Percentiles rank a stretch among this genome's conserved stretches.
Evolutionary conservation across 305 asterid species (phyloP).

Genomic region (Rubia balearica): DNA sequence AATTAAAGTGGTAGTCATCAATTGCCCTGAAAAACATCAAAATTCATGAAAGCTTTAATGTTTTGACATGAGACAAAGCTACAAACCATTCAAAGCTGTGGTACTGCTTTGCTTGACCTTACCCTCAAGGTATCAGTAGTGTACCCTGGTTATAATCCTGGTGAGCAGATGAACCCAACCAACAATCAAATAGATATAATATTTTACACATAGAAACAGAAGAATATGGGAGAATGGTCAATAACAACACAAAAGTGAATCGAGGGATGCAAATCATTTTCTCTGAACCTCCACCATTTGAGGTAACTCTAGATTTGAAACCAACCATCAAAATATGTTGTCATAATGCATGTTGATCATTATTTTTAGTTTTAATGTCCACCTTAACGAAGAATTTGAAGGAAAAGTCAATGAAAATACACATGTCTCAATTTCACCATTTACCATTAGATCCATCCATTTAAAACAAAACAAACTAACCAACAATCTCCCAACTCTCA

Average conservation of each 20-base stretch:
- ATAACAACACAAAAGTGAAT: not conserved
- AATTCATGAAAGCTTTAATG: not conserved
- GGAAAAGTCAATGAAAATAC: not conserved
- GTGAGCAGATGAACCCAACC: no score
- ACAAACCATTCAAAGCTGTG: slow-evolving; percentile 57
- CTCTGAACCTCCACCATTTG: not conserved
- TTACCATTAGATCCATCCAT: not conserved
- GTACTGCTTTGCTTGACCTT: slow-evolving; percentile 33
- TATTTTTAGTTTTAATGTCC: not conserved
- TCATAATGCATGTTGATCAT: not conserved
- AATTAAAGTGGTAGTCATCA: not conserved
- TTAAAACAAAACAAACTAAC: not conserved
- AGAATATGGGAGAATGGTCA: not conserved
- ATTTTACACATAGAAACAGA: not conserved
- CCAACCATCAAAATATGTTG: not conserved
- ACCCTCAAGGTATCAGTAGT: no score
- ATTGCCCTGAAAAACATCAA: not conserved
- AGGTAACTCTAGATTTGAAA: not conserved
- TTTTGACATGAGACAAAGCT: not conserved
- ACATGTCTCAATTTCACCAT: not conserved
- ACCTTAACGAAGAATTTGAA: no score
- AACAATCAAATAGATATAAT: not conserved
- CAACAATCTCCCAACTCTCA: not conserved
- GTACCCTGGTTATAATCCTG: no score
- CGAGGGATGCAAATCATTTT: not conserved